Evolutionary conservation across 306 rosid species (phyloP), one percentile per base, ranked within the genome.

Genomic region (Citrullus mucosospermus): DNA sequence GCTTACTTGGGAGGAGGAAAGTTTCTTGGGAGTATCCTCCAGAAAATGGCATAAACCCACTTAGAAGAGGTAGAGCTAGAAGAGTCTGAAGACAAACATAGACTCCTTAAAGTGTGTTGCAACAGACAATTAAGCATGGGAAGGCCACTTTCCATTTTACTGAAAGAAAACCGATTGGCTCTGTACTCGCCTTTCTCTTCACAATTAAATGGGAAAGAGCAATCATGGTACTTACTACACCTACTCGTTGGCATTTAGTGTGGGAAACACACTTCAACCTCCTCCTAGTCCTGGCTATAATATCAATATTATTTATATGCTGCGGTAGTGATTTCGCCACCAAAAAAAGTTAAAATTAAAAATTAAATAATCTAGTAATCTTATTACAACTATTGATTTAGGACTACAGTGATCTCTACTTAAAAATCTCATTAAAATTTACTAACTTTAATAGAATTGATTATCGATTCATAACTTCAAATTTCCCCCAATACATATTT

Each of bases 11-110:
- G 98, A 48, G 98, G 98, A 84, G 98, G 98, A 55, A 84, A 91
- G 74, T 91, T 93, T 81, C 97, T 79, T 3, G 98, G 98, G 50
- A 91, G 75, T 73, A 90, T 90, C 78, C 93, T 88, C 98, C 97
- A 93, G 75, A 91, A 93, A 55, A 93, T 89, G 36, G 97, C 90
- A 25, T 93, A 93, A 6, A 91, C 92, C 98, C 98, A 93, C 80
- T 90, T 93, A 36, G 98, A 88, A 80, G 95, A 83, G 80, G 73
- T 46, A 62, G 80, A 60, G 56, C 22, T 20, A 58, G 91, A 85
- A 56, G 90, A 88, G 78, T 77, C 85, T 6, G 93, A 61, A 69
- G 78, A 79, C 15, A 92, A 86, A 75, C 98, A 91, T 1, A 90
- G 67, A 83, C 79, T 85, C 81, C 90, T 90, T 44, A 93, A 90